These are phyloP conservation scores for Fragosphaeria purpurea DNA, from an alignment of 2,329 filamentous ascomycete species.

Conservation along the genomic window DNA sequence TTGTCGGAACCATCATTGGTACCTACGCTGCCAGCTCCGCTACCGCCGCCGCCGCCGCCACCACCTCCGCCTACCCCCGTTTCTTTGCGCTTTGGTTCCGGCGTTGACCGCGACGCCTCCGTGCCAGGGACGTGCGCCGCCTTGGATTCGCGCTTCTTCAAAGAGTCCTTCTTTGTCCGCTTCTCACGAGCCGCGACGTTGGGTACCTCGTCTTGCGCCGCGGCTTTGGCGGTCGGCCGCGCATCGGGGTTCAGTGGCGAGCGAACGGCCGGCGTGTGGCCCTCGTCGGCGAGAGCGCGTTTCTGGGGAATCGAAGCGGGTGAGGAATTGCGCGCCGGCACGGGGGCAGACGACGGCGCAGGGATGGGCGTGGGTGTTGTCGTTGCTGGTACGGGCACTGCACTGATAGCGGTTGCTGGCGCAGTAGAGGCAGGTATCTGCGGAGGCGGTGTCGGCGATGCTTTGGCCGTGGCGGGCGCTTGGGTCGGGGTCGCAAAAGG, in stretches of 20 bases:
- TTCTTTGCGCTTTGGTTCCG: conserved; percentile 42
- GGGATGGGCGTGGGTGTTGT: conserved; percentile 17
- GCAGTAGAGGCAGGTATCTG: background rate
- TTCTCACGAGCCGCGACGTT: conserved; percentile 34
- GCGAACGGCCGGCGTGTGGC: conserved; percentile 59
- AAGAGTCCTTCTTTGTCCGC: conserved; percentile 53
- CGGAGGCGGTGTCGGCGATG: background rate
- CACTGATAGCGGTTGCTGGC: conserved; percentile 4
- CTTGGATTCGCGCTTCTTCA: conserved; percentile 60
- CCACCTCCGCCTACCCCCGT: conserved; percentile 14
- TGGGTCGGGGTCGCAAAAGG: background rate
- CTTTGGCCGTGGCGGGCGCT: background rate
- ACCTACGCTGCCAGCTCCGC: conserved; percentile 5
- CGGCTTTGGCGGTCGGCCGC: conserved; percentile 23
- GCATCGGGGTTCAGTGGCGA: conserved; percentile 63
- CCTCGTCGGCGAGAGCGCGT: conserved; percentile 52
- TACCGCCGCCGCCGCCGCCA: background rate
- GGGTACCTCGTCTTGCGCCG: conserved; percentile 25
- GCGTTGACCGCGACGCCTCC: conserved; percentile 34
- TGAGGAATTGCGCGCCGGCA: conserved; percentile 4
- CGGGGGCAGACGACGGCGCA: conserved; percentile 11
- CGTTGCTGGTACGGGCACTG: conserved; percentile 20
- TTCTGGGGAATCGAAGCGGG: conserved; percentile 46
- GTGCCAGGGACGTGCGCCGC: conserved; percentile 35
- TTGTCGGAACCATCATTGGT: background rate